A percentile compares a stretch with the other conserved stretches of the same genome.
These are phyloP conservation scores for Turritis glabra DNA, from an alignment of 345 rosid species.

Conservation along the genomic window DNA sequence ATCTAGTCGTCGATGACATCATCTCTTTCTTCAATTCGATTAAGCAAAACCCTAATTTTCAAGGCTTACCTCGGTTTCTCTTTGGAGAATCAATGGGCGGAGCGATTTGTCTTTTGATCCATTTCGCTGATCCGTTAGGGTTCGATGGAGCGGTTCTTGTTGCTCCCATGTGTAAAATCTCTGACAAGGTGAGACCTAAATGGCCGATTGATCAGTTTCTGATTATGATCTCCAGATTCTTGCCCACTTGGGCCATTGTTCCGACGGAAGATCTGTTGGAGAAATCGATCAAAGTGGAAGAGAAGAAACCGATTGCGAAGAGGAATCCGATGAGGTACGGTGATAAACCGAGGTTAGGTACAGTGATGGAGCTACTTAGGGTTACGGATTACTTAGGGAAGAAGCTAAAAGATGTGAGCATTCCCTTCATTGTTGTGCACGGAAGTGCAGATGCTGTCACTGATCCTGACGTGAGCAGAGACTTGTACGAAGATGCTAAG, in stretches of 20 bases:
- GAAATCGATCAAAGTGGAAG: constrained; percentile 64
- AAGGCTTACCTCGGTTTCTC: constrained; percentile 57
- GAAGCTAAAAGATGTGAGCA: constrained; percentile 49
- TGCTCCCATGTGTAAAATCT: constrained; percentile 87
- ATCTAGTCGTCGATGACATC: constrained; percentile 65
- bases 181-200: constrained; percentile 67
- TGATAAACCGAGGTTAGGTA: constrained; percentile 82
- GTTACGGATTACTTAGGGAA: constrained; percentile 58
- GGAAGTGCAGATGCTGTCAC: constrained; percentile 80
- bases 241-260: constrained; percentile 76
- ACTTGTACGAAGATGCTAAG: constrained; percentile 50
- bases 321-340: constrained; percentile 68
- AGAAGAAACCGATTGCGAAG: constrained; percentile 53
- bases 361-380: constrained; percentile 70
- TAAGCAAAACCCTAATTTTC: constrained; percentile 45
- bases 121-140: constrained; percentile 53
- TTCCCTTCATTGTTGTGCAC: constrained; percentile 71
- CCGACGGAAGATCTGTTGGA: constrained; percentile 65
- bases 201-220: constrained; percentile 76
- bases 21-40: constrained; percentile 52
- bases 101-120: constrained; percentile 63
- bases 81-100: constrained; percentile 91
- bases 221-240: constrained; percentile 52
- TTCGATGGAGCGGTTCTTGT: constrained; percentile 74
- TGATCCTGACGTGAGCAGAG: constrained; percentile 72